These are phyloP conservation scores for Pleomassaria siparia DNA, from an alignment of 2,329 filamentous ascomycete genomes.

Conservation along the genomic window DNA sequence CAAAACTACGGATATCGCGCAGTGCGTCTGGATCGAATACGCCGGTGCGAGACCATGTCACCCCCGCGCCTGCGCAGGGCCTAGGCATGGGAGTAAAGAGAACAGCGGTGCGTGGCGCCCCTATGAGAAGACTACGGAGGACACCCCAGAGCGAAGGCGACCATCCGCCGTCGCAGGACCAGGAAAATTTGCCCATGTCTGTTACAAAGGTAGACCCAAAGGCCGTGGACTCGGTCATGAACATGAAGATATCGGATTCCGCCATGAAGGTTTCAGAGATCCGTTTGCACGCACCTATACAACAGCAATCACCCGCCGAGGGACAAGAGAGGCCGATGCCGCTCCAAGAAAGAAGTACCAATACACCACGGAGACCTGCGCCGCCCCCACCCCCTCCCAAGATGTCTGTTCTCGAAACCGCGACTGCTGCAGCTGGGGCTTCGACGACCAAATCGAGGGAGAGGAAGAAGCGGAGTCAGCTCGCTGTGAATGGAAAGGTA, in stretches of 20 bases:
- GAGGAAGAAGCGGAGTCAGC: constrained; percentile 75
- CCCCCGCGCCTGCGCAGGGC: constrained; percentile 34
- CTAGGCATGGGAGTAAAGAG: constrained; percentile 41
- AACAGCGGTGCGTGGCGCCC: constrained; percentile 42
- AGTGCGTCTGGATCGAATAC: constrained; percentile 40
- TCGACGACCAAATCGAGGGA: constrained; percentile 71
- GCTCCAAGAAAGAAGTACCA: constrained; percentile 58
- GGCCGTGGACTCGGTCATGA: constrained; percentile 31
- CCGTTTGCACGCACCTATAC: constrained; percentile 21
- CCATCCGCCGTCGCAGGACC: constrained; percentile 61
- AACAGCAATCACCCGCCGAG: constrained; percentile 32
- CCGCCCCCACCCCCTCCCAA: constrained; percentile 81
- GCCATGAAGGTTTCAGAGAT: constrained; percentile 38
- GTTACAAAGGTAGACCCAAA: constrained; percentile 30
- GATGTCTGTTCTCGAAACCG: constrained; percentile 93
- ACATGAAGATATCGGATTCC: constrained; percentile 30
- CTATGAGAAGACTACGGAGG: constrained; percentile 41
- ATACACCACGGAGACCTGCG: constrained; percentile 77
- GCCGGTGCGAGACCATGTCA: constrained; percentile 42
- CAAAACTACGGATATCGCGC: constrained; percentile 42
- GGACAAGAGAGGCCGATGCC: constrained; percentile 48
- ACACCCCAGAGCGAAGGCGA: constrained; percentile 45
- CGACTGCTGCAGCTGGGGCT: constrained; percentile 79
- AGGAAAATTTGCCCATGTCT: constrained; percentile 72
- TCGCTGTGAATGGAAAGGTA: constrained; percentile 86